phyloP scores from a whole-genome alignment of 2,329 filamentous ascomycete genomes.

The Sarocladium oryzae region DNA sequence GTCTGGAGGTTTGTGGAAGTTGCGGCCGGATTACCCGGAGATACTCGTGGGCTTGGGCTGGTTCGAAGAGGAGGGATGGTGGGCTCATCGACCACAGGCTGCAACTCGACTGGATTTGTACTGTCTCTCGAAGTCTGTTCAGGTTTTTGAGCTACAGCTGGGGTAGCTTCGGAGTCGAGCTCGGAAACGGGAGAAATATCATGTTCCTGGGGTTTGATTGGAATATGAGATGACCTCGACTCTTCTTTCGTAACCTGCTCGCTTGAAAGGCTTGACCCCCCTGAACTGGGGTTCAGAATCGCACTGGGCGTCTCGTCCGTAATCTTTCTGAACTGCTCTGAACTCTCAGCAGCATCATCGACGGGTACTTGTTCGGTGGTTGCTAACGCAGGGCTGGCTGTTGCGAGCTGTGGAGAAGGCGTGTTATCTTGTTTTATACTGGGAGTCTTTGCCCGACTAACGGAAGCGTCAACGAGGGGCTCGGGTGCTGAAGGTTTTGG shows the following conservation, averaged over 20 bases:
- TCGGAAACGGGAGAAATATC: constrained; percentile 17
- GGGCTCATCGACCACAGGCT: constrained; percentile 11
- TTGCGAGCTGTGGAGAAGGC: not conserved
- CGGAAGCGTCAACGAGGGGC: not conserved
- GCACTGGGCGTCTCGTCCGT: too few species aligned
- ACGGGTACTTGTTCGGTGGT: not conserved
- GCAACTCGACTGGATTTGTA: not conserved
- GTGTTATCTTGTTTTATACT: not conserved
- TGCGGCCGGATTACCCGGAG: not conserved
- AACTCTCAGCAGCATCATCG: not conserved
- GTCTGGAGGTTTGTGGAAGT: too few species aligned
- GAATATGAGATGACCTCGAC: not conserved
- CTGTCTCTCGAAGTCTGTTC: not conserved
- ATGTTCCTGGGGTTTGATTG: not conserved
- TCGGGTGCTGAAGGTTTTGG: not conserved
- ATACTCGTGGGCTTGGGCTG: constrained; percentile 20
- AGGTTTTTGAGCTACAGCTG: not conserved
- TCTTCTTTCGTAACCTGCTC: not conserved
- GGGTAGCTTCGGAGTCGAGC: constrained; percentile 8
- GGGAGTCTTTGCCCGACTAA: not conserved
- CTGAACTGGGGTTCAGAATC: too few species aligned
- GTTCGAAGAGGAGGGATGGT: constrained; percentile 27
- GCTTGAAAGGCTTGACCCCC: not conserved
- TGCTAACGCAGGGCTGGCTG: not conserved
- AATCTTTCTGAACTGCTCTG: too few species aligned